Evolutionary conservation across 345 rosid genomes (phyloP).

Genomic region (Carallia brachiata): DNA sequence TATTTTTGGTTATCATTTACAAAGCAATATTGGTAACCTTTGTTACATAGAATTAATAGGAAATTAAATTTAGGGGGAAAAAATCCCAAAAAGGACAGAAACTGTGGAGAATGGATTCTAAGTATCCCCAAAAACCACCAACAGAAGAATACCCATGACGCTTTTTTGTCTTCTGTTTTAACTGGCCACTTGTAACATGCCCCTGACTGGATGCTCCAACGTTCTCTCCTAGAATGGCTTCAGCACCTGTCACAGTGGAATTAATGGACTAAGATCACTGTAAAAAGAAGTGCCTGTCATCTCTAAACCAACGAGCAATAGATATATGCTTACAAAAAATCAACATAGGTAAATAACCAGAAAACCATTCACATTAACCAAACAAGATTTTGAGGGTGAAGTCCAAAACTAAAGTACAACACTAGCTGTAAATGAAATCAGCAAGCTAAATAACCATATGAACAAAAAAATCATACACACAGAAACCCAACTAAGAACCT

Average conservation of each 20-base stretch:
- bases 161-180: slow-evolving; percentile 65
- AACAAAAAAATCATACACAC: no score
- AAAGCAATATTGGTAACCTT: not conserved
- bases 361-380: not conserved
- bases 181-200: slow-evolving; percentile 48
- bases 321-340: not conserved
- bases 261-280: no score
- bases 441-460: no score
- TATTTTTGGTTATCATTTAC: not conserved
- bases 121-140: slow-evolving; percentile 6
- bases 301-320: not conserved
- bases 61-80: not conserved
- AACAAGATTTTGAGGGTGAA: not conserved
- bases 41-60: not conserved
- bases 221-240: slow-evolving; percentile 20
- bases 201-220: slow-evolving; percentile 20
- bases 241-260: slow-evolving; percentile 20
- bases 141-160: slow-evolving; percentile 70
- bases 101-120: not conserved
- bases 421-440: no score
- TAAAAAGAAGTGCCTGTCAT: no score
- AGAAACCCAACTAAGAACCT: no score
- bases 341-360: not conserved
- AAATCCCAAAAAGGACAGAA: not conserved
- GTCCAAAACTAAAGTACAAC: no score